Percentiles rank a stretch among this genome's conserved stretches.
phyloP scores from a whole-genome alignment of 2,329 filamentous ascomycete species.

The Diplodia scrobiculata region DNA sequence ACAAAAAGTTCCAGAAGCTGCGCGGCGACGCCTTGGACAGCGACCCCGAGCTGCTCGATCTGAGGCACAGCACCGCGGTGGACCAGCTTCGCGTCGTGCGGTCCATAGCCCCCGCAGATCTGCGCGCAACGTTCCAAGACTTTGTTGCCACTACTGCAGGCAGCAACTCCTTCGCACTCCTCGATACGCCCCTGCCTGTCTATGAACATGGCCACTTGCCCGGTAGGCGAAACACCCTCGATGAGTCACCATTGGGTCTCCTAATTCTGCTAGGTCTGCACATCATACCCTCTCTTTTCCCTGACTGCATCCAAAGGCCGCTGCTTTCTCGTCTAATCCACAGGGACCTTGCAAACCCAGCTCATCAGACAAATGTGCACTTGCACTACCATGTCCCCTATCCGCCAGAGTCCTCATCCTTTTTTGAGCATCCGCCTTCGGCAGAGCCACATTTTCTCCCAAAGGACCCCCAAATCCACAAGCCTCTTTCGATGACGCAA shows the following conservation, averaged over 20 bases:
- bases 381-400: slow-evolving; percentile 75
- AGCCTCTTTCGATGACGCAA: slow-evolving; percentile 67
- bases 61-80: slow-evolving; percentile 41
- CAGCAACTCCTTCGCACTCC: slow-evolving; percentile 12
- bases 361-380: slow-evolving; percentile 87
- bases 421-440: slow-evolving; percentile 50
- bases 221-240: slow-evolving; percentile 52
- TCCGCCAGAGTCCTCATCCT: slow-evolving; percentile 48
- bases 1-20: slow-evolving; percentile 72
- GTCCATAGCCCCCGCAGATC: neutral
- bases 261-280: slow-evolving; percentile 64
- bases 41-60: slow-evolving; percentile 48
- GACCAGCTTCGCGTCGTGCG: slow-evolving; percentile 43
- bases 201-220: slow-evolving; percentile 68
- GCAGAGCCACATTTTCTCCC: slow-evolving; percentile 49
- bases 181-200: slow-evolving; percentile 40
- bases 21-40: slow-evolving; percentile 56
- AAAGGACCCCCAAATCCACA: slow-evolving; percentile 73
- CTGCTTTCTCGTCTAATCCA: slow-evolving; percentile 76
- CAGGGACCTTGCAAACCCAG: slow-evolving; percentile 70
- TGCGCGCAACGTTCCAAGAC: neutral
- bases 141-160: slow-evolving; percentile 32
- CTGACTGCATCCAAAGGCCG: slow-evolving; percentile 65
- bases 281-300: slow-evolving; percentile 74
- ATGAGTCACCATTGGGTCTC: neutral